These are phyloP conservation scores for Ramaria sp. DNA, from an alignment of 768 basidiomycete species.

Conservation along the genomic window DNA sequence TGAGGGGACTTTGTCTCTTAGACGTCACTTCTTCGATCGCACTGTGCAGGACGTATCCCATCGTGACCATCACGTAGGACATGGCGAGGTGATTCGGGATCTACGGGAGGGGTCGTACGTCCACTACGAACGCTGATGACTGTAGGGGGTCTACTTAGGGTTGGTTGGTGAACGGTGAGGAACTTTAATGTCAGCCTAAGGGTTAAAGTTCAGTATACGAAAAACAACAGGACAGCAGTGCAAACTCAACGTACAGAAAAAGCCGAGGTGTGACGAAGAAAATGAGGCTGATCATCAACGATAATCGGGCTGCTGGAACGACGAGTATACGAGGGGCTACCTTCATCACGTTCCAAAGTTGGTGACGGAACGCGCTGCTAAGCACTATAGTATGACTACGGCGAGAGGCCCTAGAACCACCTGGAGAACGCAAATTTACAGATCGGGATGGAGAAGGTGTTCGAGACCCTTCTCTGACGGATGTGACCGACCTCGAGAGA, in stretches of 20 bases:
- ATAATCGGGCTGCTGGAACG: not conserved
- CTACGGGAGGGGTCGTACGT: not conserved
- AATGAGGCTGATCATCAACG: no score
- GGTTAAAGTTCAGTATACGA: not conserved
- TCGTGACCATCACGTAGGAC: not conserved
- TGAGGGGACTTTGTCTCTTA: no score
- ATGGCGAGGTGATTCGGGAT: not conserved
- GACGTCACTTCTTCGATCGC: not conserved
- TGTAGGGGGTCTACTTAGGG: not conserved
- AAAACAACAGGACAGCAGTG: not conserved
- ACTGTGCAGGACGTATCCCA: conserved; percentile 22
- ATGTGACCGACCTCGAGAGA: no score
- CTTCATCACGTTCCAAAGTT: not conserved
- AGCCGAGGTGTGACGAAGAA: no score
- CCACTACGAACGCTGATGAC: not conserved
- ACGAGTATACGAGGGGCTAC: not conserved
- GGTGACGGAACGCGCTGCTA: no score
- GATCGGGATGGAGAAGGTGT: no score
- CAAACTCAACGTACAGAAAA: no score
- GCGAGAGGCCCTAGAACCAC: no score
- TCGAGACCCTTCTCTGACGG: no score
- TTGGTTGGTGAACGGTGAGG: not conserved
- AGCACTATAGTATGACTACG: no score
- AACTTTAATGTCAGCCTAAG: not conserved
- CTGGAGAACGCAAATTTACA: no score